Evolutionary conservation across 1,284 basidiomycete genomes (phyloP).

Genomic region (Amylostereum areolatum): DNA sequence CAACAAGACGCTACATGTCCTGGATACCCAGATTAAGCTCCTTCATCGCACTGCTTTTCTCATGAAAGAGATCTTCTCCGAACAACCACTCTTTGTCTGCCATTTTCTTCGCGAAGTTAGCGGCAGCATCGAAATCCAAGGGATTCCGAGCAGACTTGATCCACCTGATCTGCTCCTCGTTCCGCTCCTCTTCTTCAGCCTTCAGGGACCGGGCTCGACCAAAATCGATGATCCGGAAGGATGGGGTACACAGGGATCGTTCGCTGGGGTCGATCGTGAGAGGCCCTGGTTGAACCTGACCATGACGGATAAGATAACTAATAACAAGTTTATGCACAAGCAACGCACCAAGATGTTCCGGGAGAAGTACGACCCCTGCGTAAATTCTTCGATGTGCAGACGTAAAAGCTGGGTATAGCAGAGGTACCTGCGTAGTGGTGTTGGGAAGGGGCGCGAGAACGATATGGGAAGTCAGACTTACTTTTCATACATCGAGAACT

Average conservation of each 20-base stretch:
- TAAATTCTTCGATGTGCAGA: slow-evolving; percentile 33
- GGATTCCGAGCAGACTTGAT: not conserved
- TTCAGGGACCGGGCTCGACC: slow-evolving; percentile 22
- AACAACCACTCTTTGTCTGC: not conserved
- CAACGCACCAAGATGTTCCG: slow-evolving; percentile 37
- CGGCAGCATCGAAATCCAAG: not conserved
- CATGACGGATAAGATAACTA: too few relatives aligned
- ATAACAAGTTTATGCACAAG: too few relatives aligned
- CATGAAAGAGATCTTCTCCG: too few relatives aligned
- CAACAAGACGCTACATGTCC: too few relatives aligned
- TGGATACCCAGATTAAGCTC: too few relatives aligned
- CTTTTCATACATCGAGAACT: slow-evolving; percentile 30
- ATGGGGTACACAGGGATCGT: slow-evolving; percentile 21
- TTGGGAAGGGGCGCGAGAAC: not conserved
- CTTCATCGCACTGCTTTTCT: too few relatives aligned
- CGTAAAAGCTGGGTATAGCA: slow-evolving; percentile 36
- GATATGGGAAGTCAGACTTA: slow-evolving; percentile 10
- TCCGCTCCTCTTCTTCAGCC: not conserved
- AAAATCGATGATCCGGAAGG: slow-evolving; percentile 51
- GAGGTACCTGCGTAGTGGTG: slow-evolving; percentile 25
- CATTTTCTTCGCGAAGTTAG: slow-evolving; percentile 2
- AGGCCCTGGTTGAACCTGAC: slow-evolving; percentile 32
- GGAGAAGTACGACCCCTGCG: slow-evolving; percentile 35
- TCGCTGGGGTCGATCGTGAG: slow-evolving; percentile 25
- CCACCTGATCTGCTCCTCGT: not conserved